Conservation (phyloP, 2,329 filamentous ascomycete species). For the Neonectria sp. region DNA sequence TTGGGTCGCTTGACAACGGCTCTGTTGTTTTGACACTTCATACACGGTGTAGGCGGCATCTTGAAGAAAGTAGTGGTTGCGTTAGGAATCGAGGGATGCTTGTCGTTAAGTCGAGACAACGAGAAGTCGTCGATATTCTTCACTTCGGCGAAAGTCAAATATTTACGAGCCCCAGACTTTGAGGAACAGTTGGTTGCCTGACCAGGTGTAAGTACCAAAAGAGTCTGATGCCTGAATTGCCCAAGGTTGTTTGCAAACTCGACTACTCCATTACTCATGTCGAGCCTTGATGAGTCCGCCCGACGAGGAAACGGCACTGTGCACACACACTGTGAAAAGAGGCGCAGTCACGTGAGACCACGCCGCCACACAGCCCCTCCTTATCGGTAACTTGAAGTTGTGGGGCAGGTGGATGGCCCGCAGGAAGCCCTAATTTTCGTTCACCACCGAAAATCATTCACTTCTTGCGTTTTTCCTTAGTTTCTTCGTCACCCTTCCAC, state of each 20-base stretch:
- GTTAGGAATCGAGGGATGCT: neutral
- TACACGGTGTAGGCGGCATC: constrained; percentile 86
- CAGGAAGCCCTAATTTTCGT: constrained; percentile 57
- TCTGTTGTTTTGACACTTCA: constrained; percentile 80
- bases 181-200: neutral
- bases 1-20: constrained; percentile 95
- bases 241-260: constrained; percentile 8
- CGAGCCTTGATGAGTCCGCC: constrained; percentile 11
- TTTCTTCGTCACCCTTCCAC: constrained; percentile 47
- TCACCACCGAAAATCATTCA: constrained; percentile 50
- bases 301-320: constrained; percentile 10
- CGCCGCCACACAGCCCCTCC: constrained; percentile 13
- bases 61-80: constrained; percentile 26
- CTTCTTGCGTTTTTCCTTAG: constrained; percentile 45
- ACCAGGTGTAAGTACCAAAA: neutral
- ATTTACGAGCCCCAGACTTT: neutral
- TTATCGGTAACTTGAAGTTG: constrained; percentile 16
- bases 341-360: constrained; percentile 38
- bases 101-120: neutral
- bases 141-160: neutral
- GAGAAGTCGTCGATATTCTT: neutral
- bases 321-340: constrained; percentile 17
- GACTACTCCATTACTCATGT: constrained; percentile 24
- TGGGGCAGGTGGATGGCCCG: constrained; percentile 32
- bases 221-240: neutral